phyloP scores from a whole-genome alignment of 805 yeast species.

The Kurtzmaniella fragi region DNA sequence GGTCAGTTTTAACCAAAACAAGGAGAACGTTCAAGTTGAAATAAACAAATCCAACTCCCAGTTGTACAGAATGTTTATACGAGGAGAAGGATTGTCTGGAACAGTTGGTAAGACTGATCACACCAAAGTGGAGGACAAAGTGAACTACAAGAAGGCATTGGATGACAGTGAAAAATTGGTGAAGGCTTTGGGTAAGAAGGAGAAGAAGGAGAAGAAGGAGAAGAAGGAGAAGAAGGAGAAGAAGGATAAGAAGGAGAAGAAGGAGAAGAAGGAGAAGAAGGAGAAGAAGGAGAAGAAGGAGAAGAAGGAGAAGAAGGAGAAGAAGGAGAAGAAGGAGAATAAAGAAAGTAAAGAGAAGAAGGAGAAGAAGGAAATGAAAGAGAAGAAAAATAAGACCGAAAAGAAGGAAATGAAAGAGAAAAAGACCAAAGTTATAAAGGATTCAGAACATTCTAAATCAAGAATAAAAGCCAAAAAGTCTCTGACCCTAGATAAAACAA shows the following conservation, averaged over 20 bases:
- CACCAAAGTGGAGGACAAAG: constrained; percentile 20
- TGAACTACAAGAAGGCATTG: constrained; percentile 6
- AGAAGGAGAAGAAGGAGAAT: constrained; percentile 13
- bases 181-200: constrained; percentile 4
- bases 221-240: constrained; percentile 20
- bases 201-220: constrained; percentile 22
- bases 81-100: constrained; percentile 81
- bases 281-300: constrained; percentile 16
- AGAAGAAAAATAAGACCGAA: not conserved
- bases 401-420: constrained; percentile 1
- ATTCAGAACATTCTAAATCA: constrained; percentile 8
- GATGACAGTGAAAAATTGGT: constrained; percentile 5
- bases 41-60: constrained; percentile 59
- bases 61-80: constrained; percentile 78
- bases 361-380: constrained; percentile 9
- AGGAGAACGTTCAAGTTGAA: constrained; percentile 41
- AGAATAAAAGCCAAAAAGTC: constrained; percentile 11
- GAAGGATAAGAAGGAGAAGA: constrained; percentile 13
- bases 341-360: constrained; percentile 14
- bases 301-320: constrained; percentile 15
- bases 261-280: constrained; percentile 17
- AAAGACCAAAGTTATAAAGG: constrained; percentile 2
- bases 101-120: constrained; percentile 47
- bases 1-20: constrained; percentile 51
- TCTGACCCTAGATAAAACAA: constrained; percentile 9